These are phyloP conservation scores for Citrullus mucosospermus DNA, from an alignment of 306 rosid genomes.

Conservation along the genomic window DNA sequence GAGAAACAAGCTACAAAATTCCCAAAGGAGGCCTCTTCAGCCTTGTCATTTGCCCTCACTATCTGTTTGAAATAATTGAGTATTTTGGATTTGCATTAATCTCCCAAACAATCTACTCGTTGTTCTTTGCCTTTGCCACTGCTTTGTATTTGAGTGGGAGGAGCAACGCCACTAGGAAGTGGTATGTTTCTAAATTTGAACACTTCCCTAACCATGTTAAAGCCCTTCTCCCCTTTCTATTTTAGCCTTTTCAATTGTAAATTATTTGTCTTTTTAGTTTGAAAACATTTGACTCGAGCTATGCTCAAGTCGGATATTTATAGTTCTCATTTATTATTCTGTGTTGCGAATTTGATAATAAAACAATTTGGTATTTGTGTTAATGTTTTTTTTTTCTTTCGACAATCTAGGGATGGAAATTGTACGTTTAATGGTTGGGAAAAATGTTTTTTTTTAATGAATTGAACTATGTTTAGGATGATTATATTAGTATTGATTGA, in stretches of 20 bases:
- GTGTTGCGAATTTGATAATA: too few relatives aligned
- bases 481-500: too few relatives aligned
- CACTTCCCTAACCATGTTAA: constrained; percentile 52
- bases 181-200: constrained; percentile 70
- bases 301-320: too few relatives aligned
- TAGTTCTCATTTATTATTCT: too few relatives aligned
- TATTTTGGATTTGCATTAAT: constrained; percentile 49
- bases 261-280: too few relatives aligned
- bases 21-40: constrained; percentile 75
- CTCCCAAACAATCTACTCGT: constrained; percentile 39
- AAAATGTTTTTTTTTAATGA: too few relatives aligned
- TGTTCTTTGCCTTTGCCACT: constrained; percentile 34
- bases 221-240: constrained; percentile 54
- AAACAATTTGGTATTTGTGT: too few relatives aligned
- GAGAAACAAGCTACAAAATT: constrained; percentile 52
- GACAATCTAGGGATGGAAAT: too few relatives aligned
- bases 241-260: constrained; percentile 2
- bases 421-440: too few relatives aligned
- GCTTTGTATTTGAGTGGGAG: constrained; percentile 49
- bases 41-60: constrained; percentile 61
- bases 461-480: too few relatives aligned
- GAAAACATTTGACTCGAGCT: too few relatives aligned
- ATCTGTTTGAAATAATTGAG: constrained; percentile 54
- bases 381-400: too few relatives aligned
- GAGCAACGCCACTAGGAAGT: constrained; percentile 57